Conservation (phyloP, 352 stramenopile genomes). For the Phytophthora ramorum region DNA sequence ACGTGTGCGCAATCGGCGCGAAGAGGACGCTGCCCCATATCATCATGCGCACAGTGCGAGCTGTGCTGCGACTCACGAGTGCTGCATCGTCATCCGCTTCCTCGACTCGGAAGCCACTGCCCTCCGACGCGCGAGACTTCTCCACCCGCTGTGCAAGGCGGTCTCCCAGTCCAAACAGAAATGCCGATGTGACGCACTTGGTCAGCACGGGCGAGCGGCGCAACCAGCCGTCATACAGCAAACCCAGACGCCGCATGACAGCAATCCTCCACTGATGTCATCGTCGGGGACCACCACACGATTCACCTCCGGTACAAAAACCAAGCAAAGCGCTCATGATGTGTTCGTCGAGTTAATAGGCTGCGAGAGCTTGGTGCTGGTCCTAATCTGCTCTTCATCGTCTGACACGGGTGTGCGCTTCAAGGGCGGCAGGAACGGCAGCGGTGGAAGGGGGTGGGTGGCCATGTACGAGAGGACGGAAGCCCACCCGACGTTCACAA, state of each 20-base stretch:
- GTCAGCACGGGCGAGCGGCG: constrained; percentile 54
- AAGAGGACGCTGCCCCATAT: constrained; percentile 87
- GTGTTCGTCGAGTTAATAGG: constrained; percentile 8
- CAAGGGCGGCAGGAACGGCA: constrained; percentile 16
- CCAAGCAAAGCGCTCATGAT: constrained; percentile 11
- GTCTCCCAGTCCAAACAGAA: constrained; percentile 62
- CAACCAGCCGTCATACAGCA: constrained; percentile 55
- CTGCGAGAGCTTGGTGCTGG: not conserved
- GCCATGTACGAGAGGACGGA: constrained; percentile 43
- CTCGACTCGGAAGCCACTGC: not conserved
- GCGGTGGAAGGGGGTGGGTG: constrained; percentile 18
- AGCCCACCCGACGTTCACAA: constrained; percentile 42
- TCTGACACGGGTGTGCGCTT: not conserved
- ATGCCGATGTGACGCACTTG: constrained; percentile 62
- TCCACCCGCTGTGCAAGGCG: constrained; percentile 58
- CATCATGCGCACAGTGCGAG: constrained; percentile 75
- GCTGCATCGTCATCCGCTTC: constrained; percentile 13
- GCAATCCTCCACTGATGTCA: constrained; percentile 12
- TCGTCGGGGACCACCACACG: constrained; percentile 7
- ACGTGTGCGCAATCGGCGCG: constrained; percentile 85
- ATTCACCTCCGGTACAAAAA: constrained; percentile 29
- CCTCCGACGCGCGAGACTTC: constrained; percentile 13
- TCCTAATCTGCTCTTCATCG: not conserved
- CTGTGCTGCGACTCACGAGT: constrained; percentile 28
- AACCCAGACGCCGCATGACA: constrained; percentile 36